Evolutionary conservation across 805 yeast genomes (phyloP).

Genomic region (Kodamaea kakaduensis): DNA sequence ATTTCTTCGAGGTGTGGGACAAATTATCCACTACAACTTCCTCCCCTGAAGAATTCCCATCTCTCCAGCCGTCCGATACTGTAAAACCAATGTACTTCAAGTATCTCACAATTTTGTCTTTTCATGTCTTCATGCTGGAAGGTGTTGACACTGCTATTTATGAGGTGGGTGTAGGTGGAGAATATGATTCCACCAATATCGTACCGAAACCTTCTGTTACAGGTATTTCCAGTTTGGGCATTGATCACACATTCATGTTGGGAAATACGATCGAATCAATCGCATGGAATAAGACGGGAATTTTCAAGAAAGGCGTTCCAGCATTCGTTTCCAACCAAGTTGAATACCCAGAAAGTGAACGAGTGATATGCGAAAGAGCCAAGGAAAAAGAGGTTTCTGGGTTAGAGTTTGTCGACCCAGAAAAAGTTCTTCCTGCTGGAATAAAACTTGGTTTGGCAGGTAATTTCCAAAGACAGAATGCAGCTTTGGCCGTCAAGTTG

Average conservation of each 20-base stretch:
- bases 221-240: constrained; percentile 82
- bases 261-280: constrained; percentile 86
- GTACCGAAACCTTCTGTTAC: constrained; percentile 75
- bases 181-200: constrained; percentile 92
- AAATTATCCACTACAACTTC: constrained; percentile 57
- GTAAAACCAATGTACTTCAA: constrained; percentile 92
- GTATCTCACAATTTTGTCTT: constrained; percentile 81
- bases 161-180: constrained; percentile 99
- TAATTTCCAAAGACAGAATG: constrained; percentile 78
- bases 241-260: constrained; percentile 84
- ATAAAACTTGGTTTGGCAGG: constrained; percentile 73
- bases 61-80: constrained; percentile 58
- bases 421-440: constrained; percentile 33
- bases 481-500: constrained; percentile 78
- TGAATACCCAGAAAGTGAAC: constrained; percentile 47
- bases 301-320: constrained; percentile 63
- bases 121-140: constrained; percentile 84
- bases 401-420: constrained; percentile 49
- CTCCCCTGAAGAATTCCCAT: constrained; percentile 56
- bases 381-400: constrained; percentile 47
- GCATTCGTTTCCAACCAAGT: constrained; percentile 66
- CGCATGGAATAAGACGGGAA: constrained; percentile 96
- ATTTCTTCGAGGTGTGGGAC: constrained; percentile 95
- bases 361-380: constrained; percentile 63
- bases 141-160: constrained; percentile 91